phyloP scores from a whole-genome alignment of 371 early-diverging fungal genomes.

The Mortierella polycephala region DNA sequence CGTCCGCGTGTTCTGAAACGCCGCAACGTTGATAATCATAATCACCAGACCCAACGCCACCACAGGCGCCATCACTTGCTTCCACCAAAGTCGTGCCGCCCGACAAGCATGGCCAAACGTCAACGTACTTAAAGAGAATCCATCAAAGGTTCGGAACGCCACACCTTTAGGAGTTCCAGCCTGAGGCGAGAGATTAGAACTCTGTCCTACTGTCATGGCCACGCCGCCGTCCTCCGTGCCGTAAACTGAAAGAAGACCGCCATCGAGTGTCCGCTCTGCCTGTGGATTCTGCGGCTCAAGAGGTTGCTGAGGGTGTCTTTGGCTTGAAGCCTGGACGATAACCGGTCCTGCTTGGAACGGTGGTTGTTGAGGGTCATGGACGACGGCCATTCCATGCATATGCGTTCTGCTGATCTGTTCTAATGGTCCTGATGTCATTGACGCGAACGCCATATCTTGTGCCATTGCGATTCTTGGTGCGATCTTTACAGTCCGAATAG shows the following conservation, averaged over 20 bases:
- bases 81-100: conserved; percentile 20
- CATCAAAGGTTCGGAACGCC: conserved; percentile 2
- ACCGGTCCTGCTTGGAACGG: conserved; percentile 14
- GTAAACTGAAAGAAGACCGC: conserved; percentile 16
- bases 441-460: background rate
- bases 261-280: conserved; percentile 17
- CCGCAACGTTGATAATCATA: conserved; percentile 39
- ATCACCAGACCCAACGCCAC: conserved; percentile 23
- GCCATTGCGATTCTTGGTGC: background rate
- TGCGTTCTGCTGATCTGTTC: conserved; percentile 21
- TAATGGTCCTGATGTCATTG: background rate
- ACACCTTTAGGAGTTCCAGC: conserved; percentile 10
- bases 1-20: conserved; percentile 36
- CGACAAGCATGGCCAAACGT: background rate
- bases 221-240: background rate
- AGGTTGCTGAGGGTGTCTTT: conserved; percentile 48
- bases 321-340: conserved; percentile 18
- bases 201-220: background rate
- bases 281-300: conserved; percentile 39
- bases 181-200: conserved; percentile 30
- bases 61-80: conserved; percentile 19
- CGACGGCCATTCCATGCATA: conserved; percentile 3
- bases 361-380: conserved; percentile 49
- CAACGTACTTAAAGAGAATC: background rate
- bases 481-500: conserved; percentile 7